Evolutionary conservation across 2,329 filamentous ascomycete species (phyloP).

Genomic region (Aspergillus sp.): DNA sequence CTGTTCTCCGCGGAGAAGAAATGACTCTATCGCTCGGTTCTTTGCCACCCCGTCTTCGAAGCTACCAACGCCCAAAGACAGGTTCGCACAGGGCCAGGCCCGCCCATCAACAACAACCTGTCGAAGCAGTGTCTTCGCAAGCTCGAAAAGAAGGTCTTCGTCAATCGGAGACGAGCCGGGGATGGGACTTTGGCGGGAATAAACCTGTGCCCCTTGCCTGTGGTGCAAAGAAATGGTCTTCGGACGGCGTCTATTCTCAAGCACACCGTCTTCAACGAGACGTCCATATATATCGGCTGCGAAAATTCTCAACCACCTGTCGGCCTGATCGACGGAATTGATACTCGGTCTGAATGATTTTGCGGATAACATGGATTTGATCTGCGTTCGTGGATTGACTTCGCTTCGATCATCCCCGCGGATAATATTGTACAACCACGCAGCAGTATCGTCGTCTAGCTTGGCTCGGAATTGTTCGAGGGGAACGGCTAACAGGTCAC

Average conservation of each 20-base stretch:
- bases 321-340: slow-evolving; percentile 72
- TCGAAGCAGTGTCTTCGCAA: slow-evolving; percentile 72
- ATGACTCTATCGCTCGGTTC: slow-evolving; percentile 82
- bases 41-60: slow-evolving; percentile 85
- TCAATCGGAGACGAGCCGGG: slow-evolving; percentile 72
- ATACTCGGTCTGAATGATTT: slow-evolving; percentile 91
- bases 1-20: slow-evolving; percentile 69
- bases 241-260: slow-evolving; percentile 83
- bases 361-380: slow-evolving; percentile 95
- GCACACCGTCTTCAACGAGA: slow-evolving; percentile 83
- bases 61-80: slow-evolving; percentile 84
- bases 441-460: slow-evolving; percentile 78
- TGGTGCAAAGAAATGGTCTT: slow-evolving; percentile 84
- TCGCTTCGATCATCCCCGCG: slow-evolving; percentile 84
- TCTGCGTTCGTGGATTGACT: slow-evolving; percentile 85
- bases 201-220: slow-evolving; percentile 69
- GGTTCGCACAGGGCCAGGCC: slow-evolving; percentile 88
- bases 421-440: slow-evolving; percentile 81
- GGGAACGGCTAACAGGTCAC: slow-evolving; percentile 70
- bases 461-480: slow-evolving; percentile 74
- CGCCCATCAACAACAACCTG: slow-evolving; percentile 76
- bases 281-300: slow-evolving; percentile 86
- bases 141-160: slow-evolving; percentile 68
- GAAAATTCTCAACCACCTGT: slow-evolving; percentile 87
- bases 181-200: slow-evolving; percentile 74